phyloP scores from a whole-genome alignment of 2,329 filamentous ascomycete species.

The Colletotrichum noveboracense region DNA sequence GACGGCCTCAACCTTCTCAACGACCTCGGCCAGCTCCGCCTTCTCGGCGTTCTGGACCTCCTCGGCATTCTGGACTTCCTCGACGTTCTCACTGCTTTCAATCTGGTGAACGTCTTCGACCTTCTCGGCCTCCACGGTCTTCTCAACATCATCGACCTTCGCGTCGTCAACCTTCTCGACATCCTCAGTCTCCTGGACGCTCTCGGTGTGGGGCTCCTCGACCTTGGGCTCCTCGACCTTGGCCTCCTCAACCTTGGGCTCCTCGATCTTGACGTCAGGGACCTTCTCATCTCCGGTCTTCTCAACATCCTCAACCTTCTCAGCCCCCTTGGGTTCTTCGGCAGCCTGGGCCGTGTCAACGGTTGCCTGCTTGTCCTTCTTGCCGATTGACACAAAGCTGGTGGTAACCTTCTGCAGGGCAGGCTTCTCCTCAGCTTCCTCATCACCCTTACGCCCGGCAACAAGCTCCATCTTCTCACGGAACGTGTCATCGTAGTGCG shows the following conservation, averaged over 20 bases:
- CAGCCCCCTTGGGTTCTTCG: rapidly evolving
- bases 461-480: conserved; percentile 19
- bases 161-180: not conserved
- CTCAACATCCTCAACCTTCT: not conserved
- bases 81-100: not conserved
- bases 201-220: not conserved
- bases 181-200: not conserved
- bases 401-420: not conserved
- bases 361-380: not conserved
- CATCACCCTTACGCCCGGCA: not conserved
- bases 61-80: not conserved
- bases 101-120: not conserved
- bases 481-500: conserved; percentile 16
- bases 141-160: not conserved
- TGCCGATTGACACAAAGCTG: not conserved
- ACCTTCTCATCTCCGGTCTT: not conserved
- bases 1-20: not conserved
- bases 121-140: not conserved
- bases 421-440: conserved; percentile 3
- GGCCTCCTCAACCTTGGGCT: too few species aligned
- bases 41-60: not conserved
- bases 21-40: not conserved
- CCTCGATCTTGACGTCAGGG: not conserved
- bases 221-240: too few species aligned
- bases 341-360: not conserved